Evolutionary conservation across 352 stramenopile genomes (phyloP), one percentile per base, ranked within the genome.

Genomic region (Pythium biforme): DNA sequence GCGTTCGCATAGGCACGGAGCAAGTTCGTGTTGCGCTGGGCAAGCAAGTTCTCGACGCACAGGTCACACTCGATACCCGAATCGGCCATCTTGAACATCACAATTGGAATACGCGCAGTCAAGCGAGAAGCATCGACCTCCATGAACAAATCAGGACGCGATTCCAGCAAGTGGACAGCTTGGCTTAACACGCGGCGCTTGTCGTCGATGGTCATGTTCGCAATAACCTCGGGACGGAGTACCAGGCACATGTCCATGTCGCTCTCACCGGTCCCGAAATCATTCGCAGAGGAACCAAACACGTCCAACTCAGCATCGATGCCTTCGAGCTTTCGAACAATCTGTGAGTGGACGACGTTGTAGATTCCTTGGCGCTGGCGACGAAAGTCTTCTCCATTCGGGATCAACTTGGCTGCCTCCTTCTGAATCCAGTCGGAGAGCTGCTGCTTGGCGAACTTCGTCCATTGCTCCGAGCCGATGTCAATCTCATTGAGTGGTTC

Each of bases 261-360:
- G 54, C 90, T 96, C 33, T 77, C 64, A 20, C 90, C 79, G 29
- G 81, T 96, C 37, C 97, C 97, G 75, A 99, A 99, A 55, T 97
- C 93, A 71, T 99, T 99, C 2, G 88, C 90, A 41, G 89, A 98
- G 19, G 96, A 99, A 4, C 97, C 97, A 78, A 99, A 99, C 19
- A 95, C 83, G 47, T 92, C 85, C 37, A 95, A 57, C 20, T 88
- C 76, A 19, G 76, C 81, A 25, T 76, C 55, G 10, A 62, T 3
- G 11, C 54, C 46, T 37, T 64, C 59, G n/a, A 88, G 62, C 62
- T 84, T 79, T 8, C 75, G 64, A 6, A 90, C 76, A 15, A 92
- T 78, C 4, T 91, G 59, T n/a, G 55, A 62, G 48, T 86, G 71
- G 14, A 94, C 55, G 12, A 81, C 66, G 22, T 91, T 76, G 52